Evolutionary conservation across 345 rosid genomes (phyloP), one percentile per base, ranked within the genome.

Genomic region (Euphorbia tirucalli): DNA sequence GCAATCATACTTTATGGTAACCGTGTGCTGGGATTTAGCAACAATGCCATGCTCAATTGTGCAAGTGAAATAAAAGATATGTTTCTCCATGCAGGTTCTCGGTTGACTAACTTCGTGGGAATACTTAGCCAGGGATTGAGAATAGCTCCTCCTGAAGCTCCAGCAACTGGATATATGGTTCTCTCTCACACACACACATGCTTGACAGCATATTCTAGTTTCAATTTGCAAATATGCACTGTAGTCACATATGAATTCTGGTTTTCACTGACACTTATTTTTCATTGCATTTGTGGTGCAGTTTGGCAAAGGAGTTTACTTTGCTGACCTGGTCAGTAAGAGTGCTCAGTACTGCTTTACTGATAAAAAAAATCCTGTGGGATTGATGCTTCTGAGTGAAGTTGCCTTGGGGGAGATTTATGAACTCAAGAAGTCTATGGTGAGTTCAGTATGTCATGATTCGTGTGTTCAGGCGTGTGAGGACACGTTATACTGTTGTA

Each of bases 71-170:
- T 11, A 28, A 37, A 62, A 15, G 44, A 37, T n/a, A 39, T 27
- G 64, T 59, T 77, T 58, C 24, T 43, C 37, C 62, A 11, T 79
- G 18, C 86, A 95, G 99, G 97, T 78, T 95, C 99, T 75, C 89
- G 97, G 74, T 83, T 95, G 75, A 88, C 97, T 19, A 92, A 92
- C 81, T 92, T 89, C 83, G 93, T 95, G 28, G 99, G 99, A 69
- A 95, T 95, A 80, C 89, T 95, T 72, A 90, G 87, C 84, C 97
- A 92, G 86, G 99, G 97, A 31, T 88, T 95, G 65, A 86, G 99
- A 84, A 92, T 95, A 78, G 99, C 97, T 58, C 99, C 99, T 75
- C 96, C 97, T 9, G 99, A 95, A 89, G 97, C 97, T 78, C 99
- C 99, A 35, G 91, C 97, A 52, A 95, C 97, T 70, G 97, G 99